Evolutionary conservation across 306 rosid genomes (phyloP).

Genomic region (Inga laurina): DNA sequence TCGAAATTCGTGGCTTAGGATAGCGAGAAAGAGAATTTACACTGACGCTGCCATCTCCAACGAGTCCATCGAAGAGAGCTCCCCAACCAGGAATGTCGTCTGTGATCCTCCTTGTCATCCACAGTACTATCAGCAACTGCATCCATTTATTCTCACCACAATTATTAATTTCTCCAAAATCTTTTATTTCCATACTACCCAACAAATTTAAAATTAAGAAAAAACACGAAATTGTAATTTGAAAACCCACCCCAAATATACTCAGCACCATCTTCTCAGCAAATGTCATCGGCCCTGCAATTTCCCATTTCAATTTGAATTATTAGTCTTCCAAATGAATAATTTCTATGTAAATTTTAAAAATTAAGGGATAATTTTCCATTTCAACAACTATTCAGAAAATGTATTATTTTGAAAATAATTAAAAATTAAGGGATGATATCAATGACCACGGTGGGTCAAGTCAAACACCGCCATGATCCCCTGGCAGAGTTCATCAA

Average conservation of each 20-base stretch:
- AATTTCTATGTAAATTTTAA: neutral
- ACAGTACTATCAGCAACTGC: constrained; percentile 69
- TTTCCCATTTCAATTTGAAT: neutral
- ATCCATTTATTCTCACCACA: constrained; percentile 22
- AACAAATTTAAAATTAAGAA: neutral
- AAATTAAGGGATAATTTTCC: neutral
- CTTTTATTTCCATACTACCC: neutral
- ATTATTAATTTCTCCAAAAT: neutral
- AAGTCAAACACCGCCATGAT: neutral
- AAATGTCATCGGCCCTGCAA: constrained; percentile 78
- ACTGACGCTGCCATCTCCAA: constrained; percentile 87
- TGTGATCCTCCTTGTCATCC: constrained; percentile 94
- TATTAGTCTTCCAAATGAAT: neutral
- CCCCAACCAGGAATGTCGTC: constrained; percentile 97
- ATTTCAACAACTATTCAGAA: no score
- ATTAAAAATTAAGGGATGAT: neutral
- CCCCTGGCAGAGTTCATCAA: neutral
- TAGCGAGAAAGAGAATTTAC: constrained; percentile 43
- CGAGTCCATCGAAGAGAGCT: constrained; percentile 68
- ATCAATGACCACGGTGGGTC: neutral
- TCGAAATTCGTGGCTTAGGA: neutral
- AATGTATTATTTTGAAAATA: no score
- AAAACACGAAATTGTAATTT: neutral
- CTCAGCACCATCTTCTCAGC: constrained; percentile 87
- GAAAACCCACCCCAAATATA: constrained; percentile 63